Evolutionary conservation across 306 rosid genomes (phyloP), one percentile per base, ranked within the genome.

Genomic region (Pachyrhizus erosus): DNA sequence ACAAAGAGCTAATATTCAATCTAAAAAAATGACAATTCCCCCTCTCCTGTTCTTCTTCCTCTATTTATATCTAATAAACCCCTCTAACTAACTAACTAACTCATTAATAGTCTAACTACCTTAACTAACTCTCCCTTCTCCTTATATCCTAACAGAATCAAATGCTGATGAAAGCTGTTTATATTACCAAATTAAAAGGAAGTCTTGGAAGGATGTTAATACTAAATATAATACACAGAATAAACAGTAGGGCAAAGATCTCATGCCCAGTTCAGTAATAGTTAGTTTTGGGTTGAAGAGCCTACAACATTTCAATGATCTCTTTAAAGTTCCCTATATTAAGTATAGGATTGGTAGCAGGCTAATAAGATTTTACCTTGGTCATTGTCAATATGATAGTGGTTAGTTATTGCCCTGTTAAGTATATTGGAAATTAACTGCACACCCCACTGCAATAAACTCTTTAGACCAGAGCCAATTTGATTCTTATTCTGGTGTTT

Each of bases 401-500:
- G 71, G 8, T 45, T 51, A 70, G 60, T 55, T 70, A 23, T 55
- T 69, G 9, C 23, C 29, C 60, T 51, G 15, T 70, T 51, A 14
- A 62, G 76, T 52, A 64, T 27, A 24, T 39, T 5, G 20, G 21
- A 18, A 37, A 42, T 69, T 29, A 6, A 21, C 57, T 40, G 17
- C 57, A 15, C 27, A 9, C 40, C 8, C 67, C 55, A 67, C 21
- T 70, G 9, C 61, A 34, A 60, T 69, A 55, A 77, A 65, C 31
- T 52, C 21, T 73, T 52, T 15, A 20, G 24, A 72, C 33, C 14
- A 29, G 45, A 70, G 31, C 37, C 80, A 60, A 31, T 73, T n/a
- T 84, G 54, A 24, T 74, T 37, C 46, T 48, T 65, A 31, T 73
- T 45, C 68, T 23, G 17, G 39, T 70, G 73, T 37, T 68, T 18